Evolutionary conservation across 306 rosid genomes (phyloP).

Genomic region (Casuarina cunninghamiana): DNA sequence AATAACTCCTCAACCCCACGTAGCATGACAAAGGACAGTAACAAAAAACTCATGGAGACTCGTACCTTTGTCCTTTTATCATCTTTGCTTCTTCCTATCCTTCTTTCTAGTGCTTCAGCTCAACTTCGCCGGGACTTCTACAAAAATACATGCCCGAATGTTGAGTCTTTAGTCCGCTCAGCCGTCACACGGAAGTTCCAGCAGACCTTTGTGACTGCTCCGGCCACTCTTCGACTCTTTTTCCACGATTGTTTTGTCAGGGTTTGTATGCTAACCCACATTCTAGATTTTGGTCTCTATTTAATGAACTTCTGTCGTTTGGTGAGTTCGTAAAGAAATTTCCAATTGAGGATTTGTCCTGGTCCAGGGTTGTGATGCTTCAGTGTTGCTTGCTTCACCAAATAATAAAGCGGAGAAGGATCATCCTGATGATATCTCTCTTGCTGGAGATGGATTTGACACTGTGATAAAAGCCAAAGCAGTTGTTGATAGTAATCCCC

Average conservation of each 20-base stretch:
- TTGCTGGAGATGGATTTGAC: conserved; percentile 50
- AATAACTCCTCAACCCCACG: conserved; percentile 14
- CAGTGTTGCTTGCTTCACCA: conserved; percentile 34
- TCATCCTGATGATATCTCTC: conserved; percentile 43
- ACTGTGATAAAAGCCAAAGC: conserved; percentile 48
- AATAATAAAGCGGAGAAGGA: conserved; percentile 40
- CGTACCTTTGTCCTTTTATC: conserved; percentile 24
- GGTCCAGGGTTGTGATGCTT: conserved; percentile 48
- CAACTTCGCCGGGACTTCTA: conserved; percentile 39
- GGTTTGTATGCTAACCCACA: conserved; percentile 17
- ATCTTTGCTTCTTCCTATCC: conserved; percentile 24
- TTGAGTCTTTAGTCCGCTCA: conserved; percentile 36
- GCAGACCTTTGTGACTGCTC: conserved; percentile 48
- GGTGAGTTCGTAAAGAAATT: neutral
- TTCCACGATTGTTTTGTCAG: conserved; percentile 45
- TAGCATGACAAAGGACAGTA: neutral
- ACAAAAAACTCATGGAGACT: conserved; percentile 23
- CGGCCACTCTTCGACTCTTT: conserved; percentile 46
- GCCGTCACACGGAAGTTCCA: conserved; percentile 36
- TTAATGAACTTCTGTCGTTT: neutral
- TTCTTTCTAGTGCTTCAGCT: conserved; percentile 23
- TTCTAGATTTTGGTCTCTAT: neutral
- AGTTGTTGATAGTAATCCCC: conserved; percentile 34
- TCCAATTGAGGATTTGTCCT: neutral
- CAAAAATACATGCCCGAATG: conserved; percentile 38